Base-by-base conservation (phyloP, 2,329 filamentous ascomycete genomes). In the Allantophomopsis cytisporea region DNA sequence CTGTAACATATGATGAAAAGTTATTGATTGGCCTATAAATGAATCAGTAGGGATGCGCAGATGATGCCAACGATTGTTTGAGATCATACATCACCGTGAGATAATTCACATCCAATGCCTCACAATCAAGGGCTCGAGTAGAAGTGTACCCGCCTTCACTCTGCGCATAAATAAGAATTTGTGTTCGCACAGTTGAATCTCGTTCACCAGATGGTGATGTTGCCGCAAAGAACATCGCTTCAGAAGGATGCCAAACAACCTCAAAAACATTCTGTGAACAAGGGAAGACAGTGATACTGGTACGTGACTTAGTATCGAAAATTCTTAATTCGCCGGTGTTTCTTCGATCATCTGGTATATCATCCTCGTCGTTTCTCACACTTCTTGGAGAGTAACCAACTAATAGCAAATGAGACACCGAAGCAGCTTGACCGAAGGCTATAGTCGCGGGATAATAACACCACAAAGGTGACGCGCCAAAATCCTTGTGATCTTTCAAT, bases 331-430 rank as follows among this genome's bases (percentile, higher is more conserved):
- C 73, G 8, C 76, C 76, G 0, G 72, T 66, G 37, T 72, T 64
- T n/a, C 50, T 50, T 47, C 71, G 69, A 16, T 76, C 69, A 31
- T 69, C 65, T 0, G 76, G 75, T 16, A 80, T 77, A 36, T 55
- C 68, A 2, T 57, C 54, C 20, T 80, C 74, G 15, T 76, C 65
- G 0, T 60, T 60, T 0, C 55, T 65, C 2, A 66, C 54, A 42
- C 69, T 69, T 13, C 76, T 63, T 2, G 76, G 76, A 5, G 76
- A 80, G 52, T 77, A 80, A 7, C 76, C 76, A 1, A 79, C 70
- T 0, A 76, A 58, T 0, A 80, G 60, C 6, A 78, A 56, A 45
- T 76, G 66, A 1, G 58, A 57, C 2, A 68, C 65, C 1, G 47
- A 53, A 0, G 53, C 44, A 1, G 63, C 58, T 17, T 61, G 51